Conservation (phyloP, 768 basidiomycete genomes). For the Lactifluus echinatus region DNA sequence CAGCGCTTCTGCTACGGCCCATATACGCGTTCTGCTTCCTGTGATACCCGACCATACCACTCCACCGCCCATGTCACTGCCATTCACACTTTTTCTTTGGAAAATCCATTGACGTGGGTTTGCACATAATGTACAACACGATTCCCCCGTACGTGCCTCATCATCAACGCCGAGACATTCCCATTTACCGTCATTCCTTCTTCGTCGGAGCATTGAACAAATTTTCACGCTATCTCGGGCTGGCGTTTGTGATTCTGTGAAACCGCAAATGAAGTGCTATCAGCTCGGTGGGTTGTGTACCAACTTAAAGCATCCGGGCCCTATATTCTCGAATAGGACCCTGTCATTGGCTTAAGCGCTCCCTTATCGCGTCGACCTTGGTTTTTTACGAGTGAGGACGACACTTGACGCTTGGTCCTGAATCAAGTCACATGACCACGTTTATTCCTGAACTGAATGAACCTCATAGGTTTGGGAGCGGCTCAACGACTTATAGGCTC, state of each 20-base stretch:
- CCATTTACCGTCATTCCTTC: not conserved
- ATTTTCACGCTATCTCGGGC: not conserved
- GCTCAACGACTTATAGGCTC: not conserved
- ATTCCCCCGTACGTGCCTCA: not conserved
- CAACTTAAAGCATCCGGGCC: not conserved
- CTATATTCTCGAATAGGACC: not conserved
- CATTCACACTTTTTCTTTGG: not conserved
- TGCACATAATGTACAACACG: not conserved
- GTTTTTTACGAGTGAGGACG: not conserved
- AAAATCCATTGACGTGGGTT: not conserved
- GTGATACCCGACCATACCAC: not conserved
- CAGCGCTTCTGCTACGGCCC: too few species aligned
- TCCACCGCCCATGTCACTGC: not conserved
- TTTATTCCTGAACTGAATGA: too few species aligned
- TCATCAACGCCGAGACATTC: not conserved
- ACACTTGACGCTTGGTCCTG: not conserved
- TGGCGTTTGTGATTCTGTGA: not conserved
- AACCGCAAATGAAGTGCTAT: not conserved
- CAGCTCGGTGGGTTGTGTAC: not conserved
- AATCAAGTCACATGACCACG: too few species aligned
- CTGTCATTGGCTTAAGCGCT: not conserved
- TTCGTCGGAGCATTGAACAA: too few species aligned
- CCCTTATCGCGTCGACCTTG: not conserved
- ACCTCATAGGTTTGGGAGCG: too few species aligned
- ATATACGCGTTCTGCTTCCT: not conserved